Evolutionary conservation across 2,329 filamentous ascomycete genomes (phyloP), one percentile per base, ranked within the genome.

Genomic region (Curvularia eragrostidis): DNA sequence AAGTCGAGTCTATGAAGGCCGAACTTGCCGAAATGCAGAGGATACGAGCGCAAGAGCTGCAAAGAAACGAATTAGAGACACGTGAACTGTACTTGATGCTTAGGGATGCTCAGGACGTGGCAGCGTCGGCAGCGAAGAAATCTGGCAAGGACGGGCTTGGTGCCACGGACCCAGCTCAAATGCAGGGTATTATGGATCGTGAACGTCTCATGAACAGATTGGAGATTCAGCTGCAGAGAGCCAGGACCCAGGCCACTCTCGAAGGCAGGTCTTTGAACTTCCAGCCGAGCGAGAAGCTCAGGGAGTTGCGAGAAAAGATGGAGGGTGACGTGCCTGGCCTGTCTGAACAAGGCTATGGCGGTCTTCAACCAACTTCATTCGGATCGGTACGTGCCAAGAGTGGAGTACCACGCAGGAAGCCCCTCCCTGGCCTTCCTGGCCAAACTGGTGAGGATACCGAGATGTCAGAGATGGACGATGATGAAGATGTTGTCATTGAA

Each of bases 81-180:
- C 86, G 95, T 80, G 95, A 99, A 78, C 81, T 99, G 21, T 99
- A 98, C 77, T 89, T 99, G 55, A 99, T 99, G 95, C 89, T 99
- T 63, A 88, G 94, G 60, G 95, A 99, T 78, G 94, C 95, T 36
- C 94, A 98, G 78, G 94, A 99, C 71, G 92, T 97, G 65, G 94
- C 94, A 44, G 93, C 93, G 23, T 93, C 94, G 3, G 91, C 91
- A 69, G 91, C 92, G n/a, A 84, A 86, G 73, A 87, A 85, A 66
- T 75, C 67, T 36, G 81, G 77, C 51, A 80, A 82, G 66, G 81
- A 81, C 39, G 81, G 78, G 54, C 78, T 88, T 38, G 83, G 77
- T 48, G 84, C 87, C 39, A 85, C 85, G 21, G 90, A 95, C 73
- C 87, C 91, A 23, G 82, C 86, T 28, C 89, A 89, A 54, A 92